These are phyloP conservation scores for Kregervanrija pseudodelftensis DNA, from an alignment of 805 yeast genomes.

Conservation along the genomic window DNA sequence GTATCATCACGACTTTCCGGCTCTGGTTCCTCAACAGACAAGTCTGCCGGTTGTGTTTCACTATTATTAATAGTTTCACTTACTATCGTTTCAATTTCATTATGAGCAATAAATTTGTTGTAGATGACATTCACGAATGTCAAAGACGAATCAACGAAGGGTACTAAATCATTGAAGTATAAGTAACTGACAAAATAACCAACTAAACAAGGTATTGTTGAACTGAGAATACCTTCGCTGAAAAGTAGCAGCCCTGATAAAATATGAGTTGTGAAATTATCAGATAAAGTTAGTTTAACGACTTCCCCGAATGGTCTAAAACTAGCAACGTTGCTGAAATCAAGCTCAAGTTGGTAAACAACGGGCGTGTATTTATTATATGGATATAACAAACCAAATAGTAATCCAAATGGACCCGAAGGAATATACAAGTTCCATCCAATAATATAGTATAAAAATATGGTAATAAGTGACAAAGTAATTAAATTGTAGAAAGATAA, in stretches of 20 bases:
- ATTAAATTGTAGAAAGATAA: slow-evolving; percentile 42
- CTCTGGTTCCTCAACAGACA: slow-evolving; percentile 1
- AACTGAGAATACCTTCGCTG: slow-evolving; percentile 35
- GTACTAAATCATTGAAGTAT: slow-evolving; percentile 35
- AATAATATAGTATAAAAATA: slow-evolving; percentile 24
- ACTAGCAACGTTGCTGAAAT: slow-evolving; percentile 21
- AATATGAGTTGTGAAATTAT: slow-evolving; percentile 10
- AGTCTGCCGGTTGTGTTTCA: slow-evolving; percentile 2
- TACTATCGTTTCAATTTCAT: slow-evolving; percentile 4
- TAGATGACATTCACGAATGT: slow-evolving; percentile 13
- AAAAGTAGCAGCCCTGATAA: slow-evolving; percentile 14
- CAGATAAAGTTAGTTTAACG: slow-evolving; percentile 9
- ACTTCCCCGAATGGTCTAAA: slow-evolving; percentile 26
- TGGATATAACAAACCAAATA: slow-evolving; percentile 33
- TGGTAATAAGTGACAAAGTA: slow-evolving; percentile 27
- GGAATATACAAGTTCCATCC: slow-evolving; percentile 37
- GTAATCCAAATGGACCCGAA: slow-evolving; percentile 36
- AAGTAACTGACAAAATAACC: slow-evolving; percentile 41
- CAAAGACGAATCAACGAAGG: slow-evolving; percentile 31
- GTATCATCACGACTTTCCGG: slow-evolving; percentile 39
- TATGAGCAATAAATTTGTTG: slow-evolving; percentile 8
- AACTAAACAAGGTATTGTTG: slow-evolving; percentile 31
- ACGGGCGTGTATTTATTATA: slow-evolving; percentile 35
- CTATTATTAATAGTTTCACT: slow-evolving; percentile 15
- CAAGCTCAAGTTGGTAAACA: slow-evolving; percentile 32